phyloP scores from a whole-genome alignment of 2,329 filamentous ascomycete genomes.

The Fusarium citri region DNA sequence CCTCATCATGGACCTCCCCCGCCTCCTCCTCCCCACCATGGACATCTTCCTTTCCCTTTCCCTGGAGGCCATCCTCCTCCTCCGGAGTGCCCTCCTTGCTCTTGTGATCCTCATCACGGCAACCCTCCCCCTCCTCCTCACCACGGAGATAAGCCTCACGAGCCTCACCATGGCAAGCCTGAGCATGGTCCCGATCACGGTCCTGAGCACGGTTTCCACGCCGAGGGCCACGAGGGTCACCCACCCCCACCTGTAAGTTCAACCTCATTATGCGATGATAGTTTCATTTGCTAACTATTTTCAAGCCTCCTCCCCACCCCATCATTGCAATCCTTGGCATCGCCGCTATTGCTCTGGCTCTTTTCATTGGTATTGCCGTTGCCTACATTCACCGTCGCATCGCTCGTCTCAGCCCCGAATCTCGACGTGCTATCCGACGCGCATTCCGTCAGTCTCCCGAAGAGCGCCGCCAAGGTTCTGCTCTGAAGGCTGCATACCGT shows the following conservation, averaged over 20 bases:
- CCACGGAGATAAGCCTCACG: conserved; percentile 18
- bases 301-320: conserved; percentile 25
- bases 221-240: conserved; percentile 24
- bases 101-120: conserved; percentile 28
- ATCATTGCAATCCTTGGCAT: conserved; percentile 44
- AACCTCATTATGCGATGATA: background rate
- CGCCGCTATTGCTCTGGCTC: conserved; percentile 38
- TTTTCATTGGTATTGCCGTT: conserved; percentile 45
- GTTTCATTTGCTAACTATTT: background rate
- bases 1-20: conserved; percentile 36
- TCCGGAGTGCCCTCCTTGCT: conserved; percentile 14
- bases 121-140: conserved; percentile 42
- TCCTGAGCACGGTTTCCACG: conserved; percentile 10
- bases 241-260: conserved; percentile 38
- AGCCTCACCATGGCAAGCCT: conserved; percentile 42
- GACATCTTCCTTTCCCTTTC: conserved; percentile 41
- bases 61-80: conserved; percentile 37
- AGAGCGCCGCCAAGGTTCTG: conserved; percentile 45
- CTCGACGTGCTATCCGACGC: conserved; percentile 42
- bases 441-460: conserved; percentile 42
- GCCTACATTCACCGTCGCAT: conserved; percentile 42
- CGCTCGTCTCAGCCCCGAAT: conserved; percentile 31
- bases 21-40: conserved; percentile 28
- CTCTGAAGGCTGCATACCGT: conserved; percentile 46
- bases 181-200: conserved; percentile 26